Evolutionary conservation across 495 filamentous ascomycete genomes (phyloP), one percentile per base, ranked within the genome.

Genomic region (Staphylotrichum tortipilum): DNA sequence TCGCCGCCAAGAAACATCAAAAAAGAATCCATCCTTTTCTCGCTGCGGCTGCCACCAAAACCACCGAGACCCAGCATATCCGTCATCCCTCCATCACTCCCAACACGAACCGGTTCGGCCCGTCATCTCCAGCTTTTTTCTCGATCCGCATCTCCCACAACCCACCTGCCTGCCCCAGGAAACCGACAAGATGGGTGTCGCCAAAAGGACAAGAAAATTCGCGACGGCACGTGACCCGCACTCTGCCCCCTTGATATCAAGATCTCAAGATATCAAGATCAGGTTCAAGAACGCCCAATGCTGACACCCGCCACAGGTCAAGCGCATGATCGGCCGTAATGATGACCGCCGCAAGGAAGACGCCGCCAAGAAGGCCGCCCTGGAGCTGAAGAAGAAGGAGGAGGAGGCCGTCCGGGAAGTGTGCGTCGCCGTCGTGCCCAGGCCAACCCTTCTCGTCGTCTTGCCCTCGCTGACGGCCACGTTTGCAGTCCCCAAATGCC

Each of bases 401-500:
- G 50, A 62, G 42, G 76, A 80, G 29, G 61, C 81, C 28, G 70
- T 86, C 10, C 83, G 84, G 31, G 83, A 88, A 68, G 78, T 88
- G 78, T 84, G 63, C 15, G 65, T 50, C 45, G 10, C 14, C 29
- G 31, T 39, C 26, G 6, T 28, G 1, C 17, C 23, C 8, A 37
- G 21, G 19, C 14, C 3, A 39, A 18, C 14, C 1, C 10, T 44
- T 35, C 10, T 36, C 10, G n/a, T 3, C 35, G 7, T 15, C 18
- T 24, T 21, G 34, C 35, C 38, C 34, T 50, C 24, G 33, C 37
- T 54, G 47, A 48, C 40, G 17, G 17, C n/a, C n/a, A 34, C 7
- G 44, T 47, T 59, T 65, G 65, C 52, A 78, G 79, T 29, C 79
- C 84, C 10, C 84, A 90, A 67, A 81, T 85, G 46, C 84, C 91